A percentile compares a stretch with the other conserved stretches of the same genome.
Conservation (phyloP, 768 basidiomycete genomes). For the Amanita molliuscula region DNA sequence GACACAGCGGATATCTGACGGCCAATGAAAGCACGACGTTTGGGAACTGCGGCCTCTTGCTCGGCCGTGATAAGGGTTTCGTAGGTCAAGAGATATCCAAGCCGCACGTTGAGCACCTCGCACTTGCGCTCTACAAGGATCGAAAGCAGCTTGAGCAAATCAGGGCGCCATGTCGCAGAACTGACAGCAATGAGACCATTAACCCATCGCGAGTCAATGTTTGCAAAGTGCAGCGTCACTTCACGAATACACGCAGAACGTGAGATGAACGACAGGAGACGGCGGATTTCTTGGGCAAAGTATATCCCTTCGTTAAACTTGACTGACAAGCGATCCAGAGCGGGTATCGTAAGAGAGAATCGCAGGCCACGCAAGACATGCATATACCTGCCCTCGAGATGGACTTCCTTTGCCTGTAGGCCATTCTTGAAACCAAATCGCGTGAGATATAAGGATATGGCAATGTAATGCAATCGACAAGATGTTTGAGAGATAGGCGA, state of each 20-base stretch:
- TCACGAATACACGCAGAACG: constrained; percentile 7
- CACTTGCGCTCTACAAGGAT: constrained; percentile 10
- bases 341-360: constrained; percentile 10
- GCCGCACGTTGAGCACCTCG: constrained; percentile 10
- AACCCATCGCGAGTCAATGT: constrained; percentile 14
- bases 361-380: constrained; percentile 12
- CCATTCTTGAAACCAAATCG: constrained; percentile 10
- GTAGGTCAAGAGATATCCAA: constrained; percentile 12
- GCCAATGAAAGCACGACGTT: neutral
- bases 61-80: neutral
- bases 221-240: constrained; percentile 12
- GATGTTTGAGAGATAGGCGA: constrained; percentile 11
- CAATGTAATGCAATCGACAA: constrained; percentile 12
- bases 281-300: constrained; percentile 11
- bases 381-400: constrained; percentile 8
- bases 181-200: constrained; percentile 12
- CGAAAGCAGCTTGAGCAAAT: constrained; percentile 10
- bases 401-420: constrained; percentile 7
- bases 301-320: constrained; percentile 11
- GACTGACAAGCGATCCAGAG: constrained; percentile 12
- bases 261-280: constrained; percentile 11
- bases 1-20: neutral
- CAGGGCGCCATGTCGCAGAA: constrained; percentile 10
- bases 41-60: neutral
- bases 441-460: constrained; percentile 13